Conservation (phyloP, 805 yeast species). For the Alloascoidea africana region DNA sequence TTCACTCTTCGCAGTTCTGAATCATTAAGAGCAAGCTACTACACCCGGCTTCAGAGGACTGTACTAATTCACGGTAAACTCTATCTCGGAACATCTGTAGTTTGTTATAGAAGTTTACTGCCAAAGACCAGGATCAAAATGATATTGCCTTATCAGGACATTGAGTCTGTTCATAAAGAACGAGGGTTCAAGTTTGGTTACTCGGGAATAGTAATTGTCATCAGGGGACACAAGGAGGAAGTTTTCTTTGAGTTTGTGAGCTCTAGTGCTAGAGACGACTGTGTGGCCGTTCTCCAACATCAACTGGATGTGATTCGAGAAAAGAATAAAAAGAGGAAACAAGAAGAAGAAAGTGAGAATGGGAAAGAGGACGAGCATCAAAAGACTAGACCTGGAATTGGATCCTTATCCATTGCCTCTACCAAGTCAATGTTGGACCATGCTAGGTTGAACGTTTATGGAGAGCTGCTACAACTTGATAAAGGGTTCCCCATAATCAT, state of each 20-base stretch:
- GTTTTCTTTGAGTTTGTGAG: slow-evolving; percentile 65
- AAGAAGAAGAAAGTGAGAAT: slow-evolving; percentile 4
- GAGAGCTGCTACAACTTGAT: slow-evolving; percentile 44
- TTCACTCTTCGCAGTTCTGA: slow-evolving; percentile 46
- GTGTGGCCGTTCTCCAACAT: slow-evolving; percentile 32
- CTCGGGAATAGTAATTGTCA: slow-evolving; percentile 52
- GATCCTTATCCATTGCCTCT: no score
- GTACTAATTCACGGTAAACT: slow-evolving; percentile 76
- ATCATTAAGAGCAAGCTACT: slow-evolving; percentile 50
- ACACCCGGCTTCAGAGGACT: slow-evolving; percentile 49
- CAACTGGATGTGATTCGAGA: slow-evolving; percentile 25
- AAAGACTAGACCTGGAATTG: no score
- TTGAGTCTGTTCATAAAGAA: slow-evolving; percentile 55
- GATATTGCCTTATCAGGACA: slow-evolving; percentile 64
- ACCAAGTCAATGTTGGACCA: slow-evolving; percentile 19
- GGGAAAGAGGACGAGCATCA: slow-evolving; percentile 5
- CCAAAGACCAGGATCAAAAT: slow-evolving; percentile 70
- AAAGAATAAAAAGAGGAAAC: slow-evolving; percentile 2
- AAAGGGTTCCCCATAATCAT: slow-evolving; percentile 57
- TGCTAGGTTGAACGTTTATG: slow-evolving; percentile 52
- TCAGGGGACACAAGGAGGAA: slow-evolving; percentile 64
- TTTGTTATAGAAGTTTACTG: slow-evolving; percentile 71
- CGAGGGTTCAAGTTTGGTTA: slow-evolving; percentile 55
- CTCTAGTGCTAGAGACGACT: slow-evolving; percentile 53
- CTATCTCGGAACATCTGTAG: slow-evolving; percentile 47